Evolutionary conservation across 371 early-diverging fungal species (phyloP).

Genomic region (Entomophthora muscae): DNA sequence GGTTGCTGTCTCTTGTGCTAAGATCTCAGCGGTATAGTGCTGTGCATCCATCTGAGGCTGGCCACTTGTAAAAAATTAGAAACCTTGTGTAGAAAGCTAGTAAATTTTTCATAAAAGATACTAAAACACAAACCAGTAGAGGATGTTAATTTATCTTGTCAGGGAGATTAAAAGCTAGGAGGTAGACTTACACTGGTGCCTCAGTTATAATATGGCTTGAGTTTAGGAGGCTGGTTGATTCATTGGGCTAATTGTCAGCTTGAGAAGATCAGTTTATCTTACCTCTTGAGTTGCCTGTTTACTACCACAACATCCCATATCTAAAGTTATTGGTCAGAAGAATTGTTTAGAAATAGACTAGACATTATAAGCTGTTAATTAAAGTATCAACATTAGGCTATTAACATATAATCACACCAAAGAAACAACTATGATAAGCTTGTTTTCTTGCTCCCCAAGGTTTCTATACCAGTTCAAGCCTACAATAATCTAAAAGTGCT

Average conservation of each 20-base stretch:
- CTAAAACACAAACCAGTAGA: background rate
- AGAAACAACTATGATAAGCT: no score
- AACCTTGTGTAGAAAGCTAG: background rate
- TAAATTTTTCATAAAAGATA: background rate
- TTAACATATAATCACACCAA: no score
- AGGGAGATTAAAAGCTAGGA: background rate
- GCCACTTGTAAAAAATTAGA: background rate
- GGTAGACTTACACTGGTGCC: background rate
- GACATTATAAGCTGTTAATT: no score
- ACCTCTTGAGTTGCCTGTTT: background rate
- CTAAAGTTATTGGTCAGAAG: background rate
- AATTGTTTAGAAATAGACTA: background rate
- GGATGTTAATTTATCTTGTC: background rate
- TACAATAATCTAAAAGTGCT: no score
- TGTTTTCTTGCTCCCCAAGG: no score
- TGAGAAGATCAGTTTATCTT: background rate
- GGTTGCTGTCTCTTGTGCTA: background rate
- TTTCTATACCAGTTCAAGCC: no score
- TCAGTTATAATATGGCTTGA: background rate
- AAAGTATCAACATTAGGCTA: no score
- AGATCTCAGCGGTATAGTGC: background rate
- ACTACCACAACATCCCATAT: background rate
- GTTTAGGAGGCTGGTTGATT: background rate
- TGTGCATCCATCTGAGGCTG: conserved; percentile 3
- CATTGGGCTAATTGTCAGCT: background rate